Conservation (phyloP, 1,139 yeast genomes). For the Hyphopichia burtonii region DNA sequence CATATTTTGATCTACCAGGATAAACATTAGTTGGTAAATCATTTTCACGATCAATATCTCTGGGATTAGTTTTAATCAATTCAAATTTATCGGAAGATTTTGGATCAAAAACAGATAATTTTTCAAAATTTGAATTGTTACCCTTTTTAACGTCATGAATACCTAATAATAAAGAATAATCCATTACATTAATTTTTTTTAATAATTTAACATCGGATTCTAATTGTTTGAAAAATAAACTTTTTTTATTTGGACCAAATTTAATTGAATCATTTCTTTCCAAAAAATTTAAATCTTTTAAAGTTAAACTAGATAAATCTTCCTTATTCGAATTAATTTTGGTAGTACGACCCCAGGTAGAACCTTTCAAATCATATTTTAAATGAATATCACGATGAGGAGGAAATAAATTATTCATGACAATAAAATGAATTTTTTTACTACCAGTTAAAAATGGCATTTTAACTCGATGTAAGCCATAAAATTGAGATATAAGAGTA, state of each 20-base stretch:
- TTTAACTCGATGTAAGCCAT: conserved; percentile 92
- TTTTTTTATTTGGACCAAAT: conserved; percentile 70
- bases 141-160: conserved; percentile 72
- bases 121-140: conserved; percentile 38
- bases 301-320: conserved; percentile 39
- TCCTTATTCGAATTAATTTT: conserved; percentile 17
- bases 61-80: conserved; percentile 48
- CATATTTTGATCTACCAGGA: conserved; percentile 50
- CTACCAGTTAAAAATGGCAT: conserved; percentile 65
- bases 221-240: conserved; percentile 64
- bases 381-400: conserved; percentile 86
- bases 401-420: conserved; percentile 96
- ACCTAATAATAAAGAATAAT: conserved; percentile 86
- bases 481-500: conserved; percentile 88
- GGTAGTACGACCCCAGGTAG: conserved; percentile 80
- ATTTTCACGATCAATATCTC: conserved; percentile 37
- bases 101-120: conserved; percentile 51
- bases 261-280: conserved; percentile 59
- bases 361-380: conserved; percentile 91
- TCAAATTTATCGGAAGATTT: conserved; percentile 39
- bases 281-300: conserved; percentile 89
- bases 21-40: conserved; percentile 48
- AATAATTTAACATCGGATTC: conserved; percentile 72
- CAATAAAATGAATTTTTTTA: conserved; percentile 87
- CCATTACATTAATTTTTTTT: conserved; percentile 84